Base-by-base conservation (phyloP, 2,329 filamentous ascomycete species). In the Didymella keratinophila region DNA sequence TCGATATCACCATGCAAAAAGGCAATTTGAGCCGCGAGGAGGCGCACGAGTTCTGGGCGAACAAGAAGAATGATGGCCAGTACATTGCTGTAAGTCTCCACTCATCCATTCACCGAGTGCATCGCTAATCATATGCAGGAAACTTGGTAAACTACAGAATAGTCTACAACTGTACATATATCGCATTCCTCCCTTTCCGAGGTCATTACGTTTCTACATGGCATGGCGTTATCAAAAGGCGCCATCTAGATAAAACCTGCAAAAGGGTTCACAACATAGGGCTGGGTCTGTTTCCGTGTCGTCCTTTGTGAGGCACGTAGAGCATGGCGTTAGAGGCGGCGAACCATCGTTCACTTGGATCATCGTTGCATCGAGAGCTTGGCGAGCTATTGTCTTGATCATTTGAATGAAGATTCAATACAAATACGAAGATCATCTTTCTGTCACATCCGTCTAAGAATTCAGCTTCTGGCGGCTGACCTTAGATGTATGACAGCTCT, bases 1-100 rank as follows among this genome's bases (percentile, higher is more conserved):
- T 97, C 25, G 91, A 97, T 63, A 93, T 97, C 1, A 92, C 93
- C 50, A 96, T 97, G 89, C 83, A 88, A 65, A 97, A 97, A 83
- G 95, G 94, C 11, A 93, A 93, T 71, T 80, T 99, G 50, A 90
- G 92, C 73, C 82, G 84, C 21, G 88, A 93, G 30, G 92, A 96
- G 75, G 94, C 95, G 2, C 83, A 85, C 74, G 87, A 89, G 64
- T 99, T 97, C 76, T 98, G 95, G 95, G 81, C 88, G 44, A 84
- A 91, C 69, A 98, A 98, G 87, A 94, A 90, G 82, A 89, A 93
- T 67, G 92, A 88, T 25, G 93, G 93, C 4, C 93, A 97, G 80
- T 99, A 97, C 76, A 97, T 97, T 83, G 92, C 94, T 58, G 93
- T 80, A 71, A 77, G 77, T 72, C 10, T 11, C 2, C 10, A 9